Evolutionary conservation across 2,329 filamentous ascomycete genomes (phyloP).

Genomic region (Aspergillus melleus): DNA sequence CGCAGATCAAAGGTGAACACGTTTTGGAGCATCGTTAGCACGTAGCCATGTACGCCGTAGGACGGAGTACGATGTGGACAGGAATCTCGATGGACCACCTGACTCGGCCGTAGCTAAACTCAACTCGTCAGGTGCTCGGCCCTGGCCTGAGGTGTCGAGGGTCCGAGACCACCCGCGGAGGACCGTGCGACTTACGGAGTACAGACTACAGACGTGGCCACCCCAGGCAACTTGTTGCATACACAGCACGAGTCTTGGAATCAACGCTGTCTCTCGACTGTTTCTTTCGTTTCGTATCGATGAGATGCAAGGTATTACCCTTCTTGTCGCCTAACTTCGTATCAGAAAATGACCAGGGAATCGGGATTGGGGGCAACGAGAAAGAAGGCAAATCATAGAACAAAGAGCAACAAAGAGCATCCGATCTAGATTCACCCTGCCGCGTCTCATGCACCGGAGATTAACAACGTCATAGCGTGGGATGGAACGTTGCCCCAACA

Average conservation of each 20-base stretch:
- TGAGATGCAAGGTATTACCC: no score
- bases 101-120: conserved; percentile 9
- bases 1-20: not conserved
- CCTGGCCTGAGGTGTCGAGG: conserved; percentile 17
- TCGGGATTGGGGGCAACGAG: not conserved
- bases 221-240: not conserved
- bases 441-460: not conserved
- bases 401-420: not conserved
- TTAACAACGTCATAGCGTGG: conserved; percentile 16
- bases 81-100: not conserved
- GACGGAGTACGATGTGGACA: not conserved
- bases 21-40: not conserved
- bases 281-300: no score
- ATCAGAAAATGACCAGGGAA: no score
- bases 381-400: not conserved
- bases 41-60: not conserved
- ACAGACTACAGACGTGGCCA: not conserved
- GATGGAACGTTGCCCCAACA: conserved; percentile 6
- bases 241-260: not conserved
- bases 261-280: not conserved
- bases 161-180: conserved; percentile 8
- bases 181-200: conserved; percentile 9
- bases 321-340: no score
- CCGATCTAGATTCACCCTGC: not conserved
- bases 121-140: not conserved